A percentile compares a stretch with the other conserved stretches of the same genome.
Conservation (phyloP, 2,329 filamentous ascomycete species). For the Claviceps sp. region DNA sequence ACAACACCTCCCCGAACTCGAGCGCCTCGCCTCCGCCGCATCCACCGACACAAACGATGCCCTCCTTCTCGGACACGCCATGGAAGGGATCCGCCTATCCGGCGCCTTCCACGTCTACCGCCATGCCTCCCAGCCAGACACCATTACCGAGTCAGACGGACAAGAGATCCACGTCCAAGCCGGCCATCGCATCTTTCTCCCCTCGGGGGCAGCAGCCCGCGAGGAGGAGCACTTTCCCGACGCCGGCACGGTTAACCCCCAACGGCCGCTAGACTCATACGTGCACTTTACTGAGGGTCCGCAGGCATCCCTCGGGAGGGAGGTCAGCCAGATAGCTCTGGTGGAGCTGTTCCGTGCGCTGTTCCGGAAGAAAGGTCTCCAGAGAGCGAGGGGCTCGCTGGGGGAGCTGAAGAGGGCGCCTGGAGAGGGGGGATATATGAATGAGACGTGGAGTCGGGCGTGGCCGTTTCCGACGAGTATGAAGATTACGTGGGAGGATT, state of each 20-base stretch:
- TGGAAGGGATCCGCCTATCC: conserved; percentile 59
- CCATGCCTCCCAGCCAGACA: conserved; percentile 31
- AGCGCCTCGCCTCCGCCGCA: conserved; percentile 42
- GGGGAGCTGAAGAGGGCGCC: conserved; percentile 55
- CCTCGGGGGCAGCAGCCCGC: conserved; percentile 41
- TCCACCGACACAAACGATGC: conserved; percentile 45
- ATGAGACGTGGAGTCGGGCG: conserved; percentile 46
- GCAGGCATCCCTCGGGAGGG: conserved; percentile 47
- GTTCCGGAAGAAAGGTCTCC: conserved; percentile 45
- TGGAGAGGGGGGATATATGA: conserved; percentile 45
- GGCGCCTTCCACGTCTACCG: conserved; percentile 50
- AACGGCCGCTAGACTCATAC: conserved; percentile 50
- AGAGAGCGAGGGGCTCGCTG: conserved; percentile 47
- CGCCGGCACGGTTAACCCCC: conserved; percentile 46
- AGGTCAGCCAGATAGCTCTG: conserved; percentile 47
- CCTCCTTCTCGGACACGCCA: conserved; percentile 52
- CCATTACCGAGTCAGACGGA: conserved; percentile 37
- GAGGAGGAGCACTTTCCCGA: conserved; percentile 48
- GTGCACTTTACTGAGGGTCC: conserved; percentile 50
- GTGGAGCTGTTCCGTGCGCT: conserved; percentile 55
- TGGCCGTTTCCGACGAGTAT: conserved; percentile 37
- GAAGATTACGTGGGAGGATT: conserved; percentile 36
- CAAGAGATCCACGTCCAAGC: conserved; percentile 35
- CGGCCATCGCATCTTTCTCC: conserved; percentile 49
- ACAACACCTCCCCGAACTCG: conserved; percentile 44